Base-by-base conservation (phyloP, 352 stramenopile species). In the Phytophthora boehmeriae region DNA sequence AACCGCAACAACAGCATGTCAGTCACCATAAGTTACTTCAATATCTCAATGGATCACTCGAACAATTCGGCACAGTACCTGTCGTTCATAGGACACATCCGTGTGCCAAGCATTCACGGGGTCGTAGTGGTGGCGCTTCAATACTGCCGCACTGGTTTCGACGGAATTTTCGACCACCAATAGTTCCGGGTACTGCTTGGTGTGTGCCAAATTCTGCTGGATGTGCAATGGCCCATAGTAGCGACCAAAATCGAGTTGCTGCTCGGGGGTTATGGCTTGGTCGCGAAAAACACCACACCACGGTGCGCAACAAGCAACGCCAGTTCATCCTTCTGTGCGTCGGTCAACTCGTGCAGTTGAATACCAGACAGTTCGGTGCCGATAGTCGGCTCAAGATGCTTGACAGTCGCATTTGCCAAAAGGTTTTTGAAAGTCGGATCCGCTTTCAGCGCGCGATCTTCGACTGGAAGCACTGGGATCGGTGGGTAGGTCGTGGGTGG, bases 41-140 rank as follows among this genome's bases (percentile, higher is more conserved):
- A 30, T 8, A 30, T 30, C 6, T 30, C 25, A 6, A 30, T 30
- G 3, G 3, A 30, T 30, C 25, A 30, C 25, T 30, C 25, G 25
- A 6, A 30, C 14, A 27, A 17, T 14, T 32, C 32, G 2, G 14
- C 17, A 6, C 16, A 34, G 41, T 9, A 66, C 59, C 59, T 61
- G 73, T 14, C 66, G 73, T 47, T 81, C 68, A 28, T 71, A 76
- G 0, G 73, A 74, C 8, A 75, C 69, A 17, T 78, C 68, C 19
- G 58, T 76, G 52, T 81, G 73, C 73, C 73, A 81, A 28, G 69
- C 20, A 30, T 66, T 75, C 28, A 69, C 48, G 1, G 42, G 55
- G 9, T 73, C 59, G 25, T 68, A 61, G 2, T 38, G 42, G 14
- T 76, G 65, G 0, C 36, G 38, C 19, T 73, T 45, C 39, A 70